phyloP scores from a whole-genome alignment of 306 rosid species.

The Betula pendula region DNA sequence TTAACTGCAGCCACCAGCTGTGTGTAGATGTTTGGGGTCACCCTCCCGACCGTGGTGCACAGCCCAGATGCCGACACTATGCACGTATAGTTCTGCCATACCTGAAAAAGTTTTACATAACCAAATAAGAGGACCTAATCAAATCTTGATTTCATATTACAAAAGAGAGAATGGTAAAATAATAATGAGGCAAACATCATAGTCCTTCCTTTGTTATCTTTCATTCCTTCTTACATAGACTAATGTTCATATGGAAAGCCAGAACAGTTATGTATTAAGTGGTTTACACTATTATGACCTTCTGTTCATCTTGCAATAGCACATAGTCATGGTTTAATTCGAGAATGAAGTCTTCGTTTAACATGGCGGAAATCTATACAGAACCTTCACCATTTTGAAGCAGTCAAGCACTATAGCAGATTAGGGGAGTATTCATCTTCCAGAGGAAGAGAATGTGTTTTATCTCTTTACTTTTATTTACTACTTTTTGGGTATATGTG shows the following conservation, averaged over 20 bases:
- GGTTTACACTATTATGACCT: background rate
- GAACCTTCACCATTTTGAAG: background rate
- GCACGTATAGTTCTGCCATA: constrained; percentile 77
- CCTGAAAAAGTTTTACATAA: constrained; percentile 51
- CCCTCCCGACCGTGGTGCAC: constrained; percentile 77
- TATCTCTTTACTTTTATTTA: background rate
- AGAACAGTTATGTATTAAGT: background rate
- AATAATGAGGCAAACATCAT: background rate
- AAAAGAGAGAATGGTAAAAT: background rate
- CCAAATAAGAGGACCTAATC: background rate
- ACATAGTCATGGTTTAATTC: background rate
- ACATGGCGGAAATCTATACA: background rate
- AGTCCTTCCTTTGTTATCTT: background rate
- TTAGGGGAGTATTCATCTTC: background rate
- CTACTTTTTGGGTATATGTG: background rate
- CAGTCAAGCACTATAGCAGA: background rate
- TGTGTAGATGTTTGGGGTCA: constrained; percentile 61
- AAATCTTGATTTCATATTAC: background rate
- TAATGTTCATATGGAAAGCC: background rate
- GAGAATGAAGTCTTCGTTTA: background rate
- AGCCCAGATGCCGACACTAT: constrained; percentile 55
- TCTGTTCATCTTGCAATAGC: background rate
- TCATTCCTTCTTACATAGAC: background rate
- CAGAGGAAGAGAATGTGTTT: background rate
- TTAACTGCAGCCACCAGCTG: constrained; percentile 80